A percentile compares a stretch with the other conserved stretches of the same genome.
These are phyloP conservation scores for Areca catechu DNA, from an alignment of 176 grass and related monocot genomes.

Conservation along the genomic window DNA sequence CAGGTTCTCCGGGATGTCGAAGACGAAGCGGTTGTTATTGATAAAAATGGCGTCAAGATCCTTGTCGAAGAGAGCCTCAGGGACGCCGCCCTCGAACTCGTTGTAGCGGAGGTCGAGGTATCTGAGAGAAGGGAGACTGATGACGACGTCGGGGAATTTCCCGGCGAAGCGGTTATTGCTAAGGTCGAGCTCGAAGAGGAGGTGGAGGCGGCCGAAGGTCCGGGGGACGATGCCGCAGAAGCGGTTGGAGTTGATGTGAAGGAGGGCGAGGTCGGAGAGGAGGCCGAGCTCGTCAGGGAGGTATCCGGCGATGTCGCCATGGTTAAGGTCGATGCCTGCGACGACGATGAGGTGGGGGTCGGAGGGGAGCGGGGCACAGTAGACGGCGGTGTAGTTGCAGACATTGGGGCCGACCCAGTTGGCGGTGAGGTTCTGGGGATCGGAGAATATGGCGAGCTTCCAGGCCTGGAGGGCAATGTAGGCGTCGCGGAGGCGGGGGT, in stretches of 20 bases:
- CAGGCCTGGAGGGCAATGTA: conserved; percentile 79
- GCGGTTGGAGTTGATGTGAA: conserved; percentile 97
- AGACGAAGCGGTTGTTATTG: conserved; percentile 70
- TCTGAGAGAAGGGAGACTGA: conserved; percentile 21
- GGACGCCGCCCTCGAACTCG: conserved; percentile 71
- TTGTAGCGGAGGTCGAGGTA: conserved; percentile 72
- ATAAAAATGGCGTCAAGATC: conserved; percentile 69
- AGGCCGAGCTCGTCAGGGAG: conserved; percentile 62
- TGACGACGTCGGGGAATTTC: conserved; percentile 45
- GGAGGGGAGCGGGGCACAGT: conserved; percentile 41
- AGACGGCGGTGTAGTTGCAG: conserved; percentile 65
- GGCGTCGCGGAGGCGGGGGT: conserved; percentile 47
- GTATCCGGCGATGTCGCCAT: conserved; percentile 81
- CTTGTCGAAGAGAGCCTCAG: conserved; percentile 46
- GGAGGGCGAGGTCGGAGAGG: conserved; percentile 53
- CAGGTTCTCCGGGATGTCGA: conserved; percentile 69
- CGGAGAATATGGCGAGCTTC: conserved; percentile 72
- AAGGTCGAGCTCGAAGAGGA: conserved; percentile 80
- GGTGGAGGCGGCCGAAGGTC: conserved; percentile 35
- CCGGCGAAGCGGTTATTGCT: conserved; percentile 92
- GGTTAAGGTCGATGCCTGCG: conserved; percentile 84
- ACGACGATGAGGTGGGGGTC: conserved; percentile 59
- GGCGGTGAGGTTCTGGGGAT: conserved; percentile 64
- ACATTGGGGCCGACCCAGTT: conserved; percentile 63
- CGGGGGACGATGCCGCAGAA: conserved; percentile 58